phyloP scores from a whole-genome alignment of 345 rosid genomes.

The Odontarrhena argentea region DNA sequence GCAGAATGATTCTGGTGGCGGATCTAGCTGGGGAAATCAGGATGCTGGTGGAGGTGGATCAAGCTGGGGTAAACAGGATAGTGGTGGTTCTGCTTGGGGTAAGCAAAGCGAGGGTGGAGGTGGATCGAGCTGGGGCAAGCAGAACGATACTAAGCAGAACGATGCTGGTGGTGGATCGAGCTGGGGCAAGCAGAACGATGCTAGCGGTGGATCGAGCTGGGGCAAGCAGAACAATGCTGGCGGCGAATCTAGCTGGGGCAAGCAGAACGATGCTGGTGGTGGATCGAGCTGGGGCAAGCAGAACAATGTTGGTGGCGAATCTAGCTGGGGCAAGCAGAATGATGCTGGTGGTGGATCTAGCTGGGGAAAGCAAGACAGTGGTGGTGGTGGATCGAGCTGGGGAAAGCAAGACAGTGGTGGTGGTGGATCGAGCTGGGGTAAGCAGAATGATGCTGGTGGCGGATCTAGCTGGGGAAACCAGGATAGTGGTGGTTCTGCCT shows the following conservation, averaged over 20 bases:
- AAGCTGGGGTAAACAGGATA: constrained; percentile 12
- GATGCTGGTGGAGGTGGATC: constrained; percentile 21
- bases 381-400: constrained; percentile 6
- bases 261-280: constrained; percentile 12
- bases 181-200: constrained; percentile 18
- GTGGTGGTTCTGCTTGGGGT: constrained; percentile 35
- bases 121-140: constrained; percentile 22
- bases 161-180: not conserved
- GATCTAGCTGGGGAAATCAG: not conserved
- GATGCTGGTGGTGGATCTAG: constrained; percentile 3
- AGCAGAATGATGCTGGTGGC: constrained; percentile 11
- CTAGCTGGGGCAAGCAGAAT: constrained; percentile 30
- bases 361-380: constrained; percentile 28
- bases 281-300: constrained; percentile 9
- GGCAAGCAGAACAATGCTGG: constrained; percentile 20
- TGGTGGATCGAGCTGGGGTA: constrained; percentile 9
- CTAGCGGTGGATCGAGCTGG: constrained; percentile 20
- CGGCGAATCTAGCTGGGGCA: constrained; percentile 11
- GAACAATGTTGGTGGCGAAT: constrained; percentile 31
- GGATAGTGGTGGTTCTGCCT: constrained; percentile 25
- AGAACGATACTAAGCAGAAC: constrained; percentile 16
- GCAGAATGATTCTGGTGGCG: constrained; percentile 22
- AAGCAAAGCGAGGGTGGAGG: constrained; percentile 25
- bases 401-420: constrained; percentile 13
- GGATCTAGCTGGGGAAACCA: not conserved